Base-by-base conservation (phyloP, 768 basidiomycete species). In the Butyriboletus loyo region DNA sequence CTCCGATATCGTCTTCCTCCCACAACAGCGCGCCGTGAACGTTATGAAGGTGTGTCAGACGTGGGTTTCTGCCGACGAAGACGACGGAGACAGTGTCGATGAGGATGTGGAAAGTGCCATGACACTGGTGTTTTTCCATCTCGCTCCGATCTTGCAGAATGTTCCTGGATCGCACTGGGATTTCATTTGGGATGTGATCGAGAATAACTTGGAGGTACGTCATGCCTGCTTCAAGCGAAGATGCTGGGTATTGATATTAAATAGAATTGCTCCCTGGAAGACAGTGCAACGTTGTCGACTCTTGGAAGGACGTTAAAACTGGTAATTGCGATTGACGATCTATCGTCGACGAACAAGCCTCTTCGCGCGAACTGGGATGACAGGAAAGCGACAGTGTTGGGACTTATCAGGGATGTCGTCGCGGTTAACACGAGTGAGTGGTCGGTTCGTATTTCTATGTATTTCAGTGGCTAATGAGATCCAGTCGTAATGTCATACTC, bases 161-260 rank as follows among this genome's bases (percentile, higher is more conserved):
- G 77, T 96, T 2, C 75, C 83, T 14, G 97, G 96, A 0, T 74
- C 79, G 1, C 97, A 98, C 68, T 99, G 97, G 97, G 89, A 92
- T 44, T 80, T 94, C 31, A 83, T 94, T 5, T 95, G 91, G 66
- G 94, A 98, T 64, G 69, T 98, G 15, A 64, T 96, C 13, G 94
- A 96, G 68, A 88, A 77, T 53, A 91, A 89, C 61, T 75, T 98
- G 3, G 95, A 98, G 80, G 92, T 92, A 50, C 39, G 78, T 61
- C 15, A 24, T 15, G 7, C 27, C 32, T 50, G 7, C 17, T 25
- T 24, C 46, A 1, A 8, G 24, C 17, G 14, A 28, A 30, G 25
- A 50, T 46, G 19, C 1, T 9, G 5, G 32, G n/a, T n/a, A 31
- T 7, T 57, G 38, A 64, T n/a, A 8, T 40, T 2, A 14, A 19